Conservation (phyloP, 2,329 filamentous ascomycete genomes). For the Aspergillus hortae region DNA sequence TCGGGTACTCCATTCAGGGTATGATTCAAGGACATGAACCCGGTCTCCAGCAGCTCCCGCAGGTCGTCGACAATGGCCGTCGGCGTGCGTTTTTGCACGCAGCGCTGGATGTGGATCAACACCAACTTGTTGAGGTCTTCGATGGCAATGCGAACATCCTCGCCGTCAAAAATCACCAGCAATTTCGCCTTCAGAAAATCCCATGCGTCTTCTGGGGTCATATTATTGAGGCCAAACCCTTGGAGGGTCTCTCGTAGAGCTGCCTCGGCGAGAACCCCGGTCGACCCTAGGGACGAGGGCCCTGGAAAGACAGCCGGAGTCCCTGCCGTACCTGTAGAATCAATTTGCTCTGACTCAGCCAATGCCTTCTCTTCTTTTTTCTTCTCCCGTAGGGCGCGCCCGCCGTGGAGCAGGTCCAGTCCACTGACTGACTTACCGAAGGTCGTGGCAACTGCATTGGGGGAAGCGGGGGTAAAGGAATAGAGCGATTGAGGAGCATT, state of each 20-base stretch:
- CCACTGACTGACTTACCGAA: constrained; percentile 83
- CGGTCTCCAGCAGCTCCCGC: constrained; percentile 61
- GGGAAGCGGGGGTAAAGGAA: constrained; percentile 63
- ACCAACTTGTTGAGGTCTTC: constrained; percentile 65
- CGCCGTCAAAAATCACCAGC: constrained; percentile 62
- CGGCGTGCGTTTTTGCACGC: constrained; percentile 58
- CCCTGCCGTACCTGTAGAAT: constrained; percentile 23
- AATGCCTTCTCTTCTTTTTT: constrained; percentile 65
- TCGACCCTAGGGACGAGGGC: constrained; percentile 34
- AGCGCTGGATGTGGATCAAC: constrained; percentile 59
- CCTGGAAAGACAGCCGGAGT: constrained; percentile 30
- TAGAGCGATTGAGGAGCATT: constrained; percentile 62
- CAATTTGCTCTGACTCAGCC: constrained; percentile 35
- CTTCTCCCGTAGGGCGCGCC: constrained; percentile 73
- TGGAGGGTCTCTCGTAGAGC: constrained; percentile 40
- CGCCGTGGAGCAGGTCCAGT: constrained; percentile 73
- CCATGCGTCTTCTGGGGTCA: constrained; percentile 66
- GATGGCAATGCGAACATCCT: constrained; percentile 61
- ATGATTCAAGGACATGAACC: constrained; percentile 82
- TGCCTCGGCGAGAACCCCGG: constrained; percentile 30
- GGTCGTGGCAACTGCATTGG: constrained; percentile 52
- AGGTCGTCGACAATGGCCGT: constrained; percentile 61
- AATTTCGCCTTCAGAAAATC: constrained; percentile 62
- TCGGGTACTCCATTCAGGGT: constrained; percentile 75
- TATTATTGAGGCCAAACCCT: constrained; percentile 63